Base-by-base conservation (phyloP, 768 basidiomycete genomes). In the Boletus speciosus region DNA sequence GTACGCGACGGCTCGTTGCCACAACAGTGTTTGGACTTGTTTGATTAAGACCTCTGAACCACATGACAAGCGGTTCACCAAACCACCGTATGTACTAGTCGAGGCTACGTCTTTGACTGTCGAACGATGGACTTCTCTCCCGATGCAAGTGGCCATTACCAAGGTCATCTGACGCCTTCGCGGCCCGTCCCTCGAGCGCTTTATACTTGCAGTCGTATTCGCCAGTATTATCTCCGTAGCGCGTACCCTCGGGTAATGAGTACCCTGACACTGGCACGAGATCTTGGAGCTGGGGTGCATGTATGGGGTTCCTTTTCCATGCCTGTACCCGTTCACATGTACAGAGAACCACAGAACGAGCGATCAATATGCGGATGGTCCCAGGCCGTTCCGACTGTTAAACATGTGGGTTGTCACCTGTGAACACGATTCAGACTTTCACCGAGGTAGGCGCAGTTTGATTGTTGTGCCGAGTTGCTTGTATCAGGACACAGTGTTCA, bases 1-100 rank as follows among this genome's bases (percentile, higher is more conserved):
- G 15, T 51, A 59, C 55, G 38, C 43, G 45, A 49, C 39, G 25
- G 32, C 11, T 31, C 42, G 16, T 51, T 29, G 63, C 58, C 61
- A 63, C 56, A 46, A 60, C 52, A 44, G 25, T 63, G 15, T 66
- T 67, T 65, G 61, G 47, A 38, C 12, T 36, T 66, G 54, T 67
- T 67, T 66, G 51, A 16, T 16, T 15, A 36, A 47, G 43, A 10
- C 31, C 31, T 2, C 10, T 1, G 19, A 19, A 2, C 7, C 8
- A 29, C 29, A 29, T 29, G 29, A 29, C 29, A 8, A 8, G 29
- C 29, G 29, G 29, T 29, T 29, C 29, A 27, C 27, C 4, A 29
- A 7, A 7, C 27, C 27, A 27, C 27, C 4, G 5, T 27, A 19
- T 19, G 19, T 19, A 19, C 19, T 27, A n/a, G 37, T 16, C 3